Evolutionary conservation across 2,329 filamentous ascomycete species (phyloP).

Genomic region (Boeremia exigua): DNA sequence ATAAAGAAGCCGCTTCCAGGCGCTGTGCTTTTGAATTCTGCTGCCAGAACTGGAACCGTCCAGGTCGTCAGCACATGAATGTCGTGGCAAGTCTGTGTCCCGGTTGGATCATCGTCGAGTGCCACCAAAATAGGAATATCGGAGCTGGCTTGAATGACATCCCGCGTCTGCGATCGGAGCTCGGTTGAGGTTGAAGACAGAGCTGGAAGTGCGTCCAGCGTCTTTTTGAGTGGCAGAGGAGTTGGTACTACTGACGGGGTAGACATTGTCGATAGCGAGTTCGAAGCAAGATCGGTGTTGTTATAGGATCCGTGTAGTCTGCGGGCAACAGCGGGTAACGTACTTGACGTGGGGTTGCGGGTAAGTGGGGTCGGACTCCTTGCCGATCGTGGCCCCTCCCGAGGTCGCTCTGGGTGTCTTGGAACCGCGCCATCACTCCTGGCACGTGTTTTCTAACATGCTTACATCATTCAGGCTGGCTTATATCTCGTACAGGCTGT

Average conservation of each 20-base stretch:
- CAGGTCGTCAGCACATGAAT: slow-evolving; percentile 63
- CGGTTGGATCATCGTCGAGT: slow-evolving; percentile 64
- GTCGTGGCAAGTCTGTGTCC: slow-evolving; percentile 67
- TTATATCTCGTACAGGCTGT: neutral
- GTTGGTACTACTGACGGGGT: neutral
- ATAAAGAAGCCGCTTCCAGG: slow-evolving; percentile 62
- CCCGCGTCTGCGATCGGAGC: slow-evolving; percentile 29
- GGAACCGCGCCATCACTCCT: neutral
- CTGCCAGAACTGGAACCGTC: slow-evolving; percentile 53
- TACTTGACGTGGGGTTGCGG: slow-evolving; percentile 7
- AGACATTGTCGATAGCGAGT: neutral
- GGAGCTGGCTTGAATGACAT: slow-evolving; percentile 24
- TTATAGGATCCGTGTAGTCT: neutral
- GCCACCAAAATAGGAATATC: slow-evolving; percentile 44
- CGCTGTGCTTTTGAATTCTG: slow-evolving; percentile 52
- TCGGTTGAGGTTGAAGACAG: slow-evolving; percentile 21
- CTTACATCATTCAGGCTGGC: neutral
- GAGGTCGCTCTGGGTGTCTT: neutral
- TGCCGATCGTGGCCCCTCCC: slow-evolving; percentile 12
- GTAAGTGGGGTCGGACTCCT: slow-evolving; percentile 14
- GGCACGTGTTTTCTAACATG: neutral
- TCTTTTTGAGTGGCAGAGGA: slow-evolving; percentile 11
- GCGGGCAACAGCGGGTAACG: neutral
- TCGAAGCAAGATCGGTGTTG: neutral
- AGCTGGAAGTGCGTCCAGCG: slow-evolving; percentile 26